Base-by-base conservation (phyloP, 352 stramenopile genomes). In the Pythium apleroticum region DNA sequence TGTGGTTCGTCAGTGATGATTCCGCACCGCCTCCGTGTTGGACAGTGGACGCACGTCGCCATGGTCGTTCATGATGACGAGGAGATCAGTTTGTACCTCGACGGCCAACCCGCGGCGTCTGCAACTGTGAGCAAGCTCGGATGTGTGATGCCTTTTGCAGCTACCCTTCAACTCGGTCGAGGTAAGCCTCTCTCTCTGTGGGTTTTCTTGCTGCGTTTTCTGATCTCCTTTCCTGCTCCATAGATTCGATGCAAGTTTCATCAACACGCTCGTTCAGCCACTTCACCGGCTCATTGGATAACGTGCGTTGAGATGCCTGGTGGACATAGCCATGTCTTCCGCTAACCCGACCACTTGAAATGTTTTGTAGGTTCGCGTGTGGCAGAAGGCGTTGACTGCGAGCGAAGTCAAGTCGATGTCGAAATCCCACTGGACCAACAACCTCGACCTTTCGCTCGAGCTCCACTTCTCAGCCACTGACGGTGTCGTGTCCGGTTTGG, bases 151-250 rank as follows among this genome's bases (percentile, higher is more conserved):
- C 62, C 72, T 9, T 10, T 12, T 11, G 61, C 57, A 30, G 68
- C 63, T 1, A 68, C 65, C 48, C 62, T 88, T 5, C 79, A 88
- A 59, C 65, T 88, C 50, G 79, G 79, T 53, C 60, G 71, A 73
- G 64, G 79, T 86, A 74, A 14, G 55, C 50, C n/a, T 12, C 7
- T 15, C 17, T 8, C 5, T 9, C 24, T 4, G 5, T 22, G 50
- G 4, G 20, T 3, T 33, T 28, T 45, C 9, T n/a, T 9, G 58
- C 19, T 20, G 24, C 33, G 33, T 10, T 19, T 24, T 60, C 56
- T 57, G 30, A 48, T 58, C 0, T 59, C 4, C 56, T n/a, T 22
- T 41, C 14, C 10, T 25, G 7, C 3, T 27, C 35, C 27, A 17
- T 17, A 60, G 57, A 60, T 28, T 28, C 56, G 24, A 35, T 63